Base-by-base conservation (phyloP, 352 stramenopile species). In the Phytophthora sansomeana region DNA sequence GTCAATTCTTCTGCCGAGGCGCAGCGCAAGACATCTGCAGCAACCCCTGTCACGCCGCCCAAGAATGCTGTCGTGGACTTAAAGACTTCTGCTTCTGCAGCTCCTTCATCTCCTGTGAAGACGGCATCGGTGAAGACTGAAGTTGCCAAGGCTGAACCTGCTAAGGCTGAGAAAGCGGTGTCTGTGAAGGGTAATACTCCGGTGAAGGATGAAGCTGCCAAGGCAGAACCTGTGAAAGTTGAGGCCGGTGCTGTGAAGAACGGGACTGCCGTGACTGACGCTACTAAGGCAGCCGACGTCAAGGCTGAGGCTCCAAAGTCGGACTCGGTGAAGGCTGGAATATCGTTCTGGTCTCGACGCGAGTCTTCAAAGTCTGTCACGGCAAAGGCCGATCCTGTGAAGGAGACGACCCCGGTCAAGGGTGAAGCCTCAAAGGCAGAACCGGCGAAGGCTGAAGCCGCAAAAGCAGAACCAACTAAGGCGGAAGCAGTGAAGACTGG, bases 1-100 rank as follows among this genome's bases (percentile, higher is more conserved):
- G 32, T 32, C 11, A 48, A 28, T 29, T 33, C 61, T 21, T 14
- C 38, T 38, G 16, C 36, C 1, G 59, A 67, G 41, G 38, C 19
- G 14, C 56, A 72, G 41, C 16, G 58, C 49, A 59, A 61, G 39
- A 28, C 44, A 3, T 41, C 38, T 35, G 17, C 41, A 35, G 28
- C 49, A 14, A 39, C 52, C 3, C 50, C 59, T 16, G 41, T 33
- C 35, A 16, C 59, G n/a, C 57, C 66, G 4, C 49, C 59, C 26
- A 43, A 57, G 26, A 69, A 69, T 21, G 49, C 52, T 10, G 26
- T 28, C 9, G 38, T 42, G 53, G 43, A 61, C 28, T 13, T 38
- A 33, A 33, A 38, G 26, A n/a, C 33, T 4, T 26, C 63, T 47
- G 26, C 48, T 24, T 24, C 21, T 1, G 21, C 21, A 24, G 21